These are phyloP conservation scores for Globisporangium irregulare DNA, from an alignment of 352 stramenopile genomes.

Conservation along the genomic window DNA sequence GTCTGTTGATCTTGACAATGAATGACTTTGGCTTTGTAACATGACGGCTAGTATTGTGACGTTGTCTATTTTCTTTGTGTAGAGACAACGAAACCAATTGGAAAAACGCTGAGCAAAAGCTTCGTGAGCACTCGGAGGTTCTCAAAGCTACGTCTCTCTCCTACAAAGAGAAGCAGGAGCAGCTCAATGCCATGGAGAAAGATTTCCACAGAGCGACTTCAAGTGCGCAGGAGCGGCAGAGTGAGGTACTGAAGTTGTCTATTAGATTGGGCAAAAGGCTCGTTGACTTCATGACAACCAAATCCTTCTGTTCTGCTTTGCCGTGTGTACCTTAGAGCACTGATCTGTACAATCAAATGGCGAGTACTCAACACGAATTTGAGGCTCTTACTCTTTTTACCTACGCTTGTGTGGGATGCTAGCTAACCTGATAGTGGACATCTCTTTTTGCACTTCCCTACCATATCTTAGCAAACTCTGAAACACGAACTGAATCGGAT, in stretches of 20 bases:
- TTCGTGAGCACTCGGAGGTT: constrained; percentile 37
- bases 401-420: not conserved
- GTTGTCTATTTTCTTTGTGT: not conserved
- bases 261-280: not conserved
- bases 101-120: constrained; percentile 25
- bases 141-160: constrained; percentile 34
- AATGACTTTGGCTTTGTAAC: no score
- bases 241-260: constrained; percentile 18
- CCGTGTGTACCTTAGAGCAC: constrained; percentile 23
- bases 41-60: not conserved
- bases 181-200: constrained; percentile 15
- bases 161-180: constrained; percentile 24
- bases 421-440: not conserved
- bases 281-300: not conserved
- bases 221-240: constrained; percentile 22
- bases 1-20: not conserved
- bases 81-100: constrained; percentile 48
- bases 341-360: constrained; percentile 25
- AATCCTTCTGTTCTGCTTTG: not conserved
- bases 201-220: constrained; percentile 24
- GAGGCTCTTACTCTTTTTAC: not conserved
- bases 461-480: constrained; percentile 22
- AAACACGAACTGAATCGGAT: constrained; percentile 29
- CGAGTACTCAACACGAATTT: not conserved
- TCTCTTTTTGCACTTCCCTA: not conserved